A percentile compares a stretch with the other conserved stretches of the same genome.
phyloP scores from a whole-genome alignment of 441 rosid genomes.

The Adansonia madagascariensis region DNA sequence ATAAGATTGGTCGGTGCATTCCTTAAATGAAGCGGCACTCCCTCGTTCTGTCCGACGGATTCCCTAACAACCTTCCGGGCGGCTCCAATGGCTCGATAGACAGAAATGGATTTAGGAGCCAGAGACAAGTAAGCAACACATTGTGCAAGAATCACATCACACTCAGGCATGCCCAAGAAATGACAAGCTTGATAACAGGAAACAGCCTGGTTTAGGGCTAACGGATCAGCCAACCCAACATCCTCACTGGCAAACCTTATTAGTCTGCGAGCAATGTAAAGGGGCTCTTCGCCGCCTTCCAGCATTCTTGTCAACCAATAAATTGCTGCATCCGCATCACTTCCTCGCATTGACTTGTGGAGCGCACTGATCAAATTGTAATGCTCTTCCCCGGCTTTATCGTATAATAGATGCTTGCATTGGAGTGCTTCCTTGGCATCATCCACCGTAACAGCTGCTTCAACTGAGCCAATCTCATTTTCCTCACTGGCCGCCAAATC shows the following conservation, averaged over 20 bases:
- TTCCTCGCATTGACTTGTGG: slow-evolving; percentile 87
- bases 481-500: slow-evolving; percentile 15
- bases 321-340: slow-evolving; percentile 75
- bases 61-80: slow-evolving; percentile 71
- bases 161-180: slow-evolving; percentile 87
- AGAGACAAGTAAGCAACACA: slow-evolving; percentile 75
- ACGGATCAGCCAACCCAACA: slow-evolving; percentile 80
- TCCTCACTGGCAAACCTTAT: slow-evolving; percentile 87
- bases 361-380: slow-evolving; percentile 80
- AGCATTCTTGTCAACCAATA: slow-evolving; percentile 87
- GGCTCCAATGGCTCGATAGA: slow-evolving; percentile 64
- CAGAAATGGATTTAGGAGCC: slow-evolving; percentile 74
- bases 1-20: slow-evolving; percentile 81
- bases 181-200: slow-evolving; percentile 93
- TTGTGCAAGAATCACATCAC: slow-evolving; percentile 75
- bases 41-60: slow-evolving; percentile 75
- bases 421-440: slow-evolving; percentile 88
- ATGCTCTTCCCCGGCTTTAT: slow-evolving; percentile 82
- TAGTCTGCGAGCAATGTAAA: slow-evolving; percentile 78
- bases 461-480: slow-evolving; percentile 7
- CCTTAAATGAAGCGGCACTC: slow-evolving; percentile 81
- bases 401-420: slow-evolving; percentile 79
- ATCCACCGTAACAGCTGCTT: slow-evolving; percentile 46
- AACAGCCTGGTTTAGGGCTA: slow-evolving; percentile 78
- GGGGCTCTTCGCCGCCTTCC: slow-evolving; percentile 86